Conservation (phyloP, 2,329 filamentous ascomycete species). For the Phyllosticta citrichinensis region DNA sequence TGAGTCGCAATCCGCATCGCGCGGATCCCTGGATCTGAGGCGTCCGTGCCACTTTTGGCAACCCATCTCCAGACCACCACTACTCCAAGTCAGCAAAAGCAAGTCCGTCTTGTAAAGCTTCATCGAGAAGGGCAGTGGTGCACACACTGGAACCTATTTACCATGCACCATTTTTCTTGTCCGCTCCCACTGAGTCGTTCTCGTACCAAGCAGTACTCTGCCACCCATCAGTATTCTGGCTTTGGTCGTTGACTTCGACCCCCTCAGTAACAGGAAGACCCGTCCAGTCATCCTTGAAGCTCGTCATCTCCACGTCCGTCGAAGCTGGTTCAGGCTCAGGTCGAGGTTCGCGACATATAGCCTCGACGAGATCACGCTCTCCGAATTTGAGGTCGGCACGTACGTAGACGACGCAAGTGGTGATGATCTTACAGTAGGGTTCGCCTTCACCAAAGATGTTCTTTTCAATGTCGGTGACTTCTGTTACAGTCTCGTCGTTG, state of each 20-base stretch:
- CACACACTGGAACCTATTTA: background rate
- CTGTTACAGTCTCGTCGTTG: slow-evolving; percentile 76
- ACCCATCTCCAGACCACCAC: no score
- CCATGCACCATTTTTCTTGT: background rate
- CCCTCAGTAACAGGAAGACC: background rate
- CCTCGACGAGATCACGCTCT: slow-evolving; percentile 4
- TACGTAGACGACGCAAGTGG: slow-evolving; percentile 10
- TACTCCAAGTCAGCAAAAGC: background rate
- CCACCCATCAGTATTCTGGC: background rate
- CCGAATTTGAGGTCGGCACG: slow-evolving; percentile 4
- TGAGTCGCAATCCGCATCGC: no score
- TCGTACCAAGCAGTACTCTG: background rate
- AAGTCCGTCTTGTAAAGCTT: background rate
- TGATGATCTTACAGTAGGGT: slow-evolving; percentile 1
- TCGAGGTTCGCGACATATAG: background rate
- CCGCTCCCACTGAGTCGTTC: background rate
- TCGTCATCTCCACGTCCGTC: slow-evolving; percentile 3
- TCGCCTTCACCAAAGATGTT: slow-evolving; percentile 9
- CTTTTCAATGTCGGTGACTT: slow-evolving; percentile 31
- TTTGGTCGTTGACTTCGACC: background rate
- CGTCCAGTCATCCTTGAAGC: background rate
- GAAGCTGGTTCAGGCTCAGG: background rate
- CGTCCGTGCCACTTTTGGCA: no score
- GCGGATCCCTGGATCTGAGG: no score
- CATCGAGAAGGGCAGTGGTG: background rate